phyloP scores from a whole-genome alignment of 176 grass and related monocot species.

The bread wheat (Triticum aestivum) region IWGSC_CS_RefSeq_v2.1 NC_057794.1:110892693-110893192 shows the following conservation, averaged over 20 bases:
- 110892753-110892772: background rate
- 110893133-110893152: background rate
- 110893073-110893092: background rate
- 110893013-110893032: constrained; percentile 53
- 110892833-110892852: background rate
- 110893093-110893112: background rate
- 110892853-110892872: background rate
- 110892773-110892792: background rate
- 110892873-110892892: background rate
- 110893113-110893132: background rate
- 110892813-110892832: background rate
- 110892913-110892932: constrained; percentile 6
- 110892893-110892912: background rate
- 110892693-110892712: background rate
- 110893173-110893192: background rate
- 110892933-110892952: background rate
- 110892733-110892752: background rate
- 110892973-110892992: constrained; percentile 60
- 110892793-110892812: background rate
- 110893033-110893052: constrained; percentile 78
- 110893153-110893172: background rate
- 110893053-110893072: constrained; percentile 74
- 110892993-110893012: constrained; percentile 56
- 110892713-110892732: background rate
- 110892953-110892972: constrained; percentile 13